These are phyloP conservation scores for Geoglossum glabrum DNA, from an alignment of 495 filamentous ascomycete genomes.

Conservation along the genomic window DNA sequence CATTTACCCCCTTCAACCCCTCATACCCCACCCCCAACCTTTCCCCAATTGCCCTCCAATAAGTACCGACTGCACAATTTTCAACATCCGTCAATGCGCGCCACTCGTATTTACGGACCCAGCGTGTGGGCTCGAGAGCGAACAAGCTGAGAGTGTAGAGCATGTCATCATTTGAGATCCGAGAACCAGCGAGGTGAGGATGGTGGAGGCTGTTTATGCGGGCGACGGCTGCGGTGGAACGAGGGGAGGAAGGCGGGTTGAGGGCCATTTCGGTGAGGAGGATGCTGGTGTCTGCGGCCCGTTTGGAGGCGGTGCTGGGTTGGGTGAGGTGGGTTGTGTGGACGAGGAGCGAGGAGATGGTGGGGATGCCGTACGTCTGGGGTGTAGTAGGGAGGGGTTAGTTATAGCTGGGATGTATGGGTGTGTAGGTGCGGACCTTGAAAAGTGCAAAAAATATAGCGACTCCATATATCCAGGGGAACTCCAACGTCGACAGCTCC, in stretches of 20 bases:
- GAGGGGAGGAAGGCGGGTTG: constrained; percentile 25
- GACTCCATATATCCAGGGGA: not conserved
- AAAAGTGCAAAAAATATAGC: not conserved
- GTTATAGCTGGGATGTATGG: not conserved
- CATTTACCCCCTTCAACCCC: constrained; percentile 14
- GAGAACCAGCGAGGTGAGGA: constrained; percentile 34
- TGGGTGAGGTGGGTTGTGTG: constrained; percentile 38
- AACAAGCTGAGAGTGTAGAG: constrained; percentile 49
- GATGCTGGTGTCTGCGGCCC: constrained; percentile 41
- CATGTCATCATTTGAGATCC: constrained; percentile 43
- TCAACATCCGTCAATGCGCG: constrained; percentile 39
- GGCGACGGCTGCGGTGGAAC: constrained; percentile 30
- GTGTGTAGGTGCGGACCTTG: not conserved
- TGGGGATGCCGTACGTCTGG: constrained; percentile 46
- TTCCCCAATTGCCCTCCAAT: constrained; percentile 46
- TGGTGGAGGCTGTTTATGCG: constrained; percentile 49
- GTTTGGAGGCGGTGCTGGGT: constrained; percentile 30
- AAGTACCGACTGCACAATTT: constrained; percentile 40
- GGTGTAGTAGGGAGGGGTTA: not conserved
- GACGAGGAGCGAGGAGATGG: constrained; percentile 35
- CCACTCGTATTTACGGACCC: constrained; percentile 43
- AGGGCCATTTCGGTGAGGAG: constrained; percentile 36
- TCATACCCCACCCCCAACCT: constrained; percentile 35
- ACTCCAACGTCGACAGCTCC: constrained; percentile 13
- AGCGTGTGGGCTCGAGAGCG: constrained; percentile 35